Evolutionary conservation across 2,329 filamentous ascomycete species (phyloP).

Genomic region (Huntiella abstrusa): DNA sequence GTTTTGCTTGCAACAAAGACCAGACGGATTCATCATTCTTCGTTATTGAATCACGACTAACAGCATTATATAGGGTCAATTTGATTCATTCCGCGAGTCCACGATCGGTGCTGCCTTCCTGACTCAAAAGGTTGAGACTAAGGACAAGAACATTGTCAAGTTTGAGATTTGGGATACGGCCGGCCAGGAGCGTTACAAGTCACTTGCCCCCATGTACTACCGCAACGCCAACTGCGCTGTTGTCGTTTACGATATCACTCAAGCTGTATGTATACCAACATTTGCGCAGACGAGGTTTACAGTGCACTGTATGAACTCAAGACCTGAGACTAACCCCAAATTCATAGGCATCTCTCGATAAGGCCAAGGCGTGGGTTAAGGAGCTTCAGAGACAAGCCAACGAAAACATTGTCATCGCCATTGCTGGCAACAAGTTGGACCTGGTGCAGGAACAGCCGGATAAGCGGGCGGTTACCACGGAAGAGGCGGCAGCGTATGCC

Average conservation of each 20-base stretch:
- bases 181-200: conserved; percentile 97
- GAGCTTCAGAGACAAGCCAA: conserved; percentile 97
- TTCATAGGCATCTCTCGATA: conserved; percentile 75
- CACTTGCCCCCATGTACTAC: conserved; percentile 98
- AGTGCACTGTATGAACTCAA: not conserved
- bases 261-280: conserved; percentile 51
- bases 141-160: conserved; percentile 96
- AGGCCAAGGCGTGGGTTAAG: conserved; percentile 98
- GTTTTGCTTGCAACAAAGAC: not conserved
- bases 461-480: conserved; percentile 77
- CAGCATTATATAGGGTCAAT: conserved; percentile 58
- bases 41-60: not conserved
- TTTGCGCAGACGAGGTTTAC: not conserved
- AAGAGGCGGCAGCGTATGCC: conserved; percentile 89
- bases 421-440: conserved; percentile 96
- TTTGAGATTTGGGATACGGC: conserved; percentile 99
- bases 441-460: conserved; percentile 85
- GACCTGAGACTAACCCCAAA: conserved; percentile 12
- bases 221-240: conserved; percentile 98
- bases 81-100: conserved; percentile 90
- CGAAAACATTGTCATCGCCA: conserved; percentile 97
- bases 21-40: not conserved
- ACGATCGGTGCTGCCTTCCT: conserved; percentile 97
- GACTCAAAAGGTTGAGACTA: conserved; percentile 94
- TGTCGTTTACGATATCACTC: conserved; percentile 97